These are phyloP conservation scores for Corymbia maculata DNA, from an alignment of 345 rosid species.

Conservation along the genomic window DNA sequence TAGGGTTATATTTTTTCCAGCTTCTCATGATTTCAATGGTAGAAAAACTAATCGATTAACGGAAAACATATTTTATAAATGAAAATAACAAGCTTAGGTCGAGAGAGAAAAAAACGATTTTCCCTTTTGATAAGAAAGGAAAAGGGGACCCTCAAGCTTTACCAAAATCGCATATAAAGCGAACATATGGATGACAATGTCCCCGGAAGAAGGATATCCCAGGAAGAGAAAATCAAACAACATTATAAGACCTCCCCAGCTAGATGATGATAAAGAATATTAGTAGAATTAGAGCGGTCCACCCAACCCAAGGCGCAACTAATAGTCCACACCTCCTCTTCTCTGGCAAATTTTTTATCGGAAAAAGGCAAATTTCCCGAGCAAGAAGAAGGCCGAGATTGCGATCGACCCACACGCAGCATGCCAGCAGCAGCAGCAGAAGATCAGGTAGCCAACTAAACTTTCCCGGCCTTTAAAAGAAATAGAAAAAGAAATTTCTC, in stretches of 20 bases:
- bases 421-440: neutral
- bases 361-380: neutral
- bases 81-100: too few relatives aligned
- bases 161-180: neutral
- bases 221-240: neutral
- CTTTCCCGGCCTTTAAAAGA: accelerated
- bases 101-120: neutral
- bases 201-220: accelerated
- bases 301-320: neutral
- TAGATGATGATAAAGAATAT: neutral
- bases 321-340: neutral
- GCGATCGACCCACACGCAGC: neutral
- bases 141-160: neutral
- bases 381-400: neutral
- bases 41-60: neutral
- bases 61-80: too few relatives aligned
- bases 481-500: neutral
- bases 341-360: neutral
- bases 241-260: neutral
- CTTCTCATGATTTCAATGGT: accelerated
- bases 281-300: neutral
- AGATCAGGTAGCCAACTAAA: neutral
- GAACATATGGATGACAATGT: neutral
- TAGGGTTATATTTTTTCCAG: neutral
- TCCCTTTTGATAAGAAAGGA: neutral